These are phyloP conservation scores for Davidsoniella australis DNA, from an alignment of 2,329 filamentous ascomycete species.

Conservation along the genomic window DNA sequence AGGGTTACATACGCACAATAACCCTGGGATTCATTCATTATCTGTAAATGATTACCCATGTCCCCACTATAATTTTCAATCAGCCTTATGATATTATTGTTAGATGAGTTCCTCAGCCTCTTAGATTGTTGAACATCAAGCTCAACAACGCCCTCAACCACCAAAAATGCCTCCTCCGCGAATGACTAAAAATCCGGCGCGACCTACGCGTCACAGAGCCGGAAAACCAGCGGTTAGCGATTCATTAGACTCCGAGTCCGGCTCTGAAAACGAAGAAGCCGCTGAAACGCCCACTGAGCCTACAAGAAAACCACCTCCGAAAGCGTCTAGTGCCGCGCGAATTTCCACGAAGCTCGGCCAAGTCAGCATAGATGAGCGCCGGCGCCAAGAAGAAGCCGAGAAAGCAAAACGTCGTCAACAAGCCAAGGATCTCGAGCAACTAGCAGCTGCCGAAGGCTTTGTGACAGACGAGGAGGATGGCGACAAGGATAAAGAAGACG, in stretches of 20 bases:
- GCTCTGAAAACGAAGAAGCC: conserved; percentile 26
- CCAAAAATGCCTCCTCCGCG: conserved; percentile 50
- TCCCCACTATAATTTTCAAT: conserved; percentile 5
- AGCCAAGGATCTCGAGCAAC: conserved; percentile 21
- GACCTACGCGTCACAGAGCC: conserved; percentile 66
- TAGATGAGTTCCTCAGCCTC: background rate
- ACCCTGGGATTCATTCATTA: too few relatives aligned
- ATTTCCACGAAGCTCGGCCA: conserved; percentile 37
- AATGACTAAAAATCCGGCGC: conserved; percentile 83
- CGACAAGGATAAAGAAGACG: conserved; percentile 16
- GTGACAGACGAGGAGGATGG: conserved; percentile 36
- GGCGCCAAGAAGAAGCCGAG: conserved; percentile 28
- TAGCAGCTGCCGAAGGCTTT: conserved; percentile 43
- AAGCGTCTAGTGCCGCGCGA: conserved; percentile 36
- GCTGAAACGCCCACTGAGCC: conserved; percentile 16
- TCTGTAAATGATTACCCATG: too few relatives aligned
- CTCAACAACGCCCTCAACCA: background rate
- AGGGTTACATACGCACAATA: too few relatives aligned
- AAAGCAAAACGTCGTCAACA: conserved; percentile 25
- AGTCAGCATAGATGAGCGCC: conserved; percentile 32
- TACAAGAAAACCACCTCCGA: conserved; percentile 33
- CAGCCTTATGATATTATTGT: conserved; percentile 1
- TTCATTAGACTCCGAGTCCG: conserved; percentile 34
- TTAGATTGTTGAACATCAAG: too few relatives aligned
- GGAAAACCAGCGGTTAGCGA: conserved; percentile 54